Evolutionary conservation across 345 rosid species (phyloP), one percentile per base, ranked within the genome.

Genomic region (Rhodamnia rubescens): DNA sequence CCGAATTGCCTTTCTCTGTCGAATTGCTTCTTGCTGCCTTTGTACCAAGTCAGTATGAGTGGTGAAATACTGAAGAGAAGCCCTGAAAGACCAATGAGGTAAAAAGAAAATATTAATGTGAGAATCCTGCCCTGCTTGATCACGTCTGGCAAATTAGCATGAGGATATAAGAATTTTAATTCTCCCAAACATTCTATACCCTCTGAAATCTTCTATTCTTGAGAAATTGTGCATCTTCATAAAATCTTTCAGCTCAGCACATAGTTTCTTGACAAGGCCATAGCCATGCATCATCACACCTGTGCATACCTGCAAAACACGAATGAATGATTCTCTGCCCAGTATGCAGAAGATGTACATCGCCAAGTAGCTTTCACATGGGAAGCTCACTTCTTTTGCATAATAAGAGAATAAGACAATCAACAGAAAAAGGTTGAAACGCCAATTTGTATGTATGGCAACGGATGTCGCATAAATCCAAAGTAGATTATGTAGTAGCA

Each of bases 261-360:
- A 91, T 52, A 97, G 94, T 83, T 93, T 92, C 94, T 97, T 97
- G 64, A 97, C 99, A 47, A 96, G 91, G 84, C 97, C 93, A 85
- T 97, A 95, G 27, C 99, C 99, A 56, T 97, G 99, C 95, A 97
- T 93, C 99, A 97, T 96, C 81, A 96, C 99, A 16, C 99, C 99
- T 1, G 99, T 95, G 88, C 99, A 97, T 20, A 96, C 99, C 99
- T 97, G 86, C 74, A 86, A 82, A 85, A 80, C 59, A 82, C 47
- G 57, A 81, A 64, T 13, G 22, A 69, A 55, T 69, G 36, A 40
- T 32, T 50, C 51, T 85, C 26, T 11, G 20, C 24, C 18, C 54
- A 27, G 51, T 36, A n/a, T 0, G 40, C 32, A 83, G 20, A 56
- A 84, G 9, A 59, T 26, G 24, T 27, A 61, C 74, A 61, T 47